phyloP scores from a whole-genome alignment of 768 basidiomycete species.

The Mycena vitilis region DNA sequence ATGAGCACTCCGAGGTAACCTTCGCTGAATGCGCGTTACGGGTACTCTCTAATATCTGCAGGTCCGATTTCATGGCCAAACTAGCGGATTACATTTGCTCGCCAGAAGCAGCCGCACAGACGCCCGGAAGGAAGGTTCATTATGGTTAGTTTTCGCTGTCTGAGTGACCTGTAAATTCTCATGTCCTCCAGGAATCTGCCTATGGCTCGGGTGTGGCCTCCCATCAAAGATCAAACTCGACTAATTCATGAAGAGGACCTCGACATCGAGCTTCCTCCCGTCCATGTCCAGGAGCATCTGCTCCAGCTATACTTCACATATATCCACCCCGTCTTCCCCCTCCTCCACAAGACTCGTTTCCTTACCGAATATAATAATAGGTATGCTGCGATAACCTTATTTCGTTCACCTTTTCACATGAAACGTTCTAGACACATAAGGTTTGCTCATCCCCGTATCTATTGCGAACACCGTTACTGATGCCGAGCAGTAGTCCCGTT shows the following conservation, averaged over 20 bases:
- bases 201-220: conserved; percentile 82
- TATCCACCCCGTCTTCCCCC: conserved; percentile 85
- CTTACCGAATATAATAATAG: conserved; percentile 69
- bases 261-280: conserved; percentile 67
- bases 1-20: conserved; percentile 78
- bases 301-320: conserved; percentile 84
- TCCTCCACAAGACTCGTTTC: conserved; percentile 81
- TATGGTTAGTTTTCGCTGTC: conserved; percentile 59
- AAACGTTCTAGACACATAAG: conserved; percentile 21
- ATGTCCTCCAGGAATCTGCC: conserved; percentile 66
- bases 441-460: conserved; percentile 11
- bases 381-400: conserved; percentile 44
- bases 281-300: conserved; percentile 72
- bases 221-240: conserved; percentile 55
- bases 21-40: conserved; percentile 8
- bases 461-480: neutral
- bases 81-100: conserved; percentile 82
- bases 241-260: conserved; percentile 57
- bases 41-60: conserved; percentile 45
- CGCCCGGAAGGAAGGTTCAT: conserved; percentile 73
- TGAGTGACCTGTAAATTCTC: conserved; percentile 28
- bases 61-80: conserved; percentile 87
- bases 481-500: conserved; percentile 1
- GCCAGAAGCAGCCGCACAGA: conserved; percentile 74
- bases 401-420: neutral